These are phyloP conservation scores for Claviceps citrina DNA, from an alignment of 2,329 filamentous ascomycete genomes.

Conservation along the genomic window DNA sequence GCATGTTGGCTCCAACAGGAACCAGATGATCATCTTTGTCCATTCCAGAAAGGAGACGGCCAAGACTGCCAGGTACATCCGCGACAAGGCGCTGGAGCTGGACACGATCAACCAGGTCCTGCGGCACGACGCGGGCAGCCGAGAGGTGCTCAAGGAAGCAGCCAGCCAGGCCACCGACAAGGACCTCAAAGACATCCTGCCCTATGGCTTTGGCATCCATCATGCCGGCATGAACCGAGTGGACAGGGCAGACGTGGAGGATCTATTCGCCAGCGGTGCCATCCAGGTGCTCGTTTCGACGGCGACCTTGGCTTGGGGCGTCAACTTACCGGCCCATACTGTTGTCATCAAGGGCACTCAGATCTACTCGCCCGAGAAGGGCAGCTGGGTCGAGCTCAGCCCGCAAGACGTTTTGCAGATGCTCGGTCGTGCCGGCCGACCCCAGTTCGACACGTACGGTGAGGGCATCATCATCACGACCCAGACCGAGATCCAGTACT, in stretches of 20 bases:
- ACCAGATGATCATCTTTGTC: slow-evolving; percentile 98
- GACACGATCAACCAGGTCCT: slow-evolving; percentile 95
- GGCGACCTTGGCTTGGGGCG: slow-evolving; percentile 96
- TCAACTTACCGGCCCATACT: slow-evolving; percentile 92
- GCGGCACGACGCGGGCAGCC: slow-evolving; percentile 77
- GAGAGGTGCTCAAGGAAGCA: slow-evolving; percentile 76
- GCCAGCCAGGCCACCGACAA: slow-evolving; percentile 67
- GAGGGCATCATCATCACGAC: slow-evolving; percentile 98
- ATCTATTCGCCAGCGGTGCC: slow-evolving; percentile 78
- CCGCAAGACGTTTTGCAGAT: slow-evolving; percentile 97
- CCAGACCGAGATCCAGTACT: slow-evolving; percentile 90
- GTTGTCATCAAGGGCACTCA: slow-evolving; percentile 98
- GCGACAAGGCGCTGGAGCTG: slow-evolving; percentile 91
- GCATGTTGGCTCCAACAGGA: slow-evolving; percentile 80
- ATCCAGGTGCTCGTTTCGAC: slow-evolving; percentile 95
- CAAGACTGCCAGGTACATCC: slow-evolving; percentile 90
- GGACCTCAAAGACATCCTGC: slow-evolving; percentile 83
- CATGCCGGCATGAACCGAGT: slow-evolving; percentile 92
- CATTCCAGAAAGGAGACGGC: slow-evolving; percentile 97
- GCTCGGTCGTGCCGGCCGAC: slow-evolving; percentile 90
- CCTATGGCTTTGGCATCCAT: slow-evolving; percentile 95
- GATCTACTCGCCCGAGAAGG: slow-evolving; percentile 95
- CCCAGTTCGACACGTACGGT: slow-evolving; percentile 93
- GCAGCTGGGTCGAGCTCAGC: slow-evolving; percentile 94
- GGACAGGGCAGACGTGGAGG: slow-evolving; percentile 91